phyloP scores from a whole-genome alignment of 768 basidiomycete species.

The Tulasnella sp. region DNA sequence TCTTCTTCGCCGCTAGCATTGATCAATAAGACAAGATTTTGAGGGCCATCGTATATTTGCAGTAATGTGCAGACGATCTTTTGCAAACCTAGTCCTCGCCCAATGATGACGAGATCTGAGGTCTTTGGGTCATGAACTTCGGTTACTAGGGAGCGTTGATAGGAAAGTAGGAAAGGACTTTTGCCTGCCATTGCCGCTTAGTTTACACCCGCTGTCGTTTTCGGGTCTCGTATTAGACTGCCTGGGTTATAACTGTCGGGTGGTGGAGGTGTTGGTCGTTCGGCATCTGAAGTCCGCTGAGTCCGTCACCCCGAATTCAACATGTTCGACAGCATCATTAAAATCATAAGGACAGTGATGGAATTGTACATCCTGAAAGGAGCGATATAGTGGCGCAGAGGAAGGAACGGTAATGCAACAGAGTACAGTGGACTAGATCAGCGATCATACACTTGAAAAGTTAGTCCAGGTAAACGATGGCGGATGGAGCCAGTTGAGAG shows the following conservation, averaged over 20 bases:
- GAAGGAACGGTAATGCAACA: not conserved
- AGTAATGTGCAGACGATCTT: slow-evolving; percentile 78
- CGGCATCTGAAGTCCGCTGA: not conserved
- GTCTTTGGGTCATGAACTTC: slow-evolving; percentile 38
- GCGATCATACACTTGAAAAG: not conserved
- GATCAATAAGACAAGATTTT: slow-evolving; percentile 78
- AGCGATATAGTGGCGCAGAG: not conserved
- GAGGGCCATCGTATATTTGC: slow-evolving; percentile 86
- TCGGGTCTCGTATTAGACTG: not conserved
- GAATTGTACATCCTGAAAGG: not conserved
- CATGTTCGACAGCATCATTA: not conserved
- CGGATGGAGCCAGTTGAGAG: not conserved
- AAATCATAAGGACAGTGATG: not conserved
- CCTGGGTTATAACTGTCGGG: not conserved
- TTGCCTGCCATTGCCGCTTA: not conserved
- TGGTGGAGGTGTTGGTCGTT: not conserved
- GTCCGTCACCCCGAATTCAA: not conserved
- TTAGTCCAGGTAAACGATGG: slow-evolving; percentile 1
- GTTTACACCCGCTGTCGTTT: not conserved
- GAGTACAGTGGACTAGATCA: not conserved
- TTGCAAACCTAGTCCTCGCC: slow-evolving; percentile 85
- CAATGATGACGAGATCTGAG: slow-evolving; percentile 58
- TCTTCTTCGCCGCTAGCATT: slow-evolving; percentile 84
- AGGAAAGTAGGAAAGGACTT: slow-evolving; percentile 31
- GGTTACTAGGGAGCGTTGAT: slow-evolving; percentile 39